Percentiles rank a stretch among this genome's conserved stretches.
Evolutionary conservation across 305 asterid genomes (phyloP).

Genomic region (Fraxinus dipetala): DNA sequence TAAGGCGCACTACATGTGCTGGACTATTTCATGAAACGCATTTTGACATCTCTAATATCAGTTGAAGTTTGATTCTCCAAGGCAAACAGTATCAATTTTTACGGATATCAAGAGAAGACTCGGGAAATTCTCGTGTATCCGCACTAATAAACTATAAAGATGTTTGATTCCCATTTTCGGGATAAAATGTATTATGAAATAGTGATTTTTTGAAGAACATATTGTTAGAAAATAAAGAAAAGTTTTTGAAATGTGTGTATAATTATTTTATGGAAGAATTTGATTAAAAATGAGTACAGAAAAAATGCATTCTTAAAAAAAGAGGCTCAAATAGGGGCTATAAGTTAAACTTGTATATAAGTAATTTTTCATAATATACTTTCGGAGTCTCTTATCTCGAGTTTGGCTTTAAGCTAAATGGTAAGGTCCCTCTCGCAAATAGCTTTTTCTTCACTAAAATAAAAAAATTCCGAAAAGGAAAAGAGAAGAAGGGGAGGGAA

Average conservation of each 20-base stretch:
- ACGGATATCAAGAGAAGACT: background rate
- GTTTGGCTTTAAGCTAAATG: background rate
- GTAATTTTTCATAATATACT: background rate
- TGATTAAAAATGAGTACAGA: too few relatives aligned
- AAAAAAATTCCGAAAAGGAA: background rate
- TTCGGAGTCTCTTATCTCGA: background rate
- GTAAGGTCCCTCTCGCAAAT: background rate
- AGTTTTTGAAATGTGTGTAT: too few relatives aligned
- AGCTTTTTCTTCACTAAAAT: background rate
- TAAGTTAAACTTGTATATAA: background rate
- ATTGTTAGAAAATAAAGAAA: too few relatives aligned
- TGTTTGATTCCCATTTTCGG: too few relatives aligned
- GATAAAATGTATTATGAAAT: too few relatives aligned
- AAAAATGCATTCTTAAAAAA: too few relatives aligned
- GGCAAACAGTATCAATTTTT: background rate
- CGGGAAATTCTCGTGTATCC: background rate
- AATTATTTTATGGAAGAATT: too few relatives aligned
- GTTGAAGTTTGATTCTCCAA: background rate
- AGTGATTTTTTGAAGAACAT: too few relatives aligned
- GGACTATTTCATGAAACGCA: background rate
- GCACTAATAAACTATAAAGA: background rate
- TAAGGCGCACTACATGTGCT: background rate
- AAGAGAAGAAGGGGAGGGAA: background rate
- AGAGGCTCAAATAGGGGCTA: too few relatives aligned
- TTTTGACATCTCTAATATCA: background rate